Conservation (phyloP, 345 rosid species). For the Garcia nutans region DNA sequence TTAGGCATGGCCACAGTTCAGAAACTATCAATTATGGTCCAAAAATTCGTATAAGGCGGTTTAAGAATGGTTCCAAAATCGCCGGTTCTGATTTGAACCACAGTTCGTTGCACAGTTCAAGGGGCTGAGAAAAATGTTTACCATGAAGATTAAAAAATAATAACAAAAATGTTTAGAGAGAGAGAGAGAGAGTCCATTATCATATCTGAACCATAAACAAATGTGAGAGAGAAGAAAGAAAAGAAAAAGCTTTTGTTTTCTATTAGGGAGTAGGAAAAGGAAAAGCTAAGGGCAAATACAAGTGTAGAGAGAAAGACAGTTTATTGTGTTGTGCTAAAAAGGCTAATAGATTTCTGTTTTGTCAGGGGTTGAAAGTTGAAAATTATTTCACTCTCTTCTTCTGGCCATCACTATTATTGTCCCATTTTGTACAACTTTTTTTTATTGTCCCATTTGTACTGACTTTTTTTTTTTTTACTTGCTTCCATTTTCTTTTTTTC, state of each 20-base stretch:
- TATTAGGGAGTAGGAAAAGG: too few relatives aligned
- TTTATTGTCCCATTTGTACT: too few relatives aligned
- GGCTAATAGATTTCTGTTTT: conserved; percentile 21
- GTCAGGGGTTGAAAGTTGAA: conserved; percentile 15
- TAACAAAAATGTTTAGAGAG: conserved; percentile 8
- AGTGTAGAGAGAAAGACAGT: conserved; percentile 12
- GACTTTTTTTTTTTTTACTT: conserved; percentile 17
- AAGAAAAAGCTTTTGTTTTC: too few relatives aligned
- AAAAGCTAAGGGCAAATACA: conserved; percentile 34
- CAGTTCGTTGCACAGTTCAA: too few relatives aligned
- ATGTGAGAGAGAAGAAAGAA: too few relatives aligned
- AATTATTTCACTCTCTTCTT: conserved; percentile 15
- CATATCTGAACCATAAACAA: background rate
- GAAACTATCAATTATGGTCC: too few relatives aligned
- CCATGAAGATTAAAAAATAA: background rate
- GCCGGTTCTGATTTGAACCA: too few relatives aligned
- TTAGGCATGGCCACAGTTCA: too few relatives aligned
- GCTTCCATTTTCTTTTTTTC: conserved; percentile 15
- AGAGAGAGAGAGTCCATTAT: background rate
- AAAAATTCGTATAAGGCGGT: too few relatives aligned
- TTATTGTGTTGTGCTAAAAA: background rate
- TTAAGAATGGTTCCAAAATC: too few relatives aligned
- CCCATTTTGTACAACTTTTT: too few relatives aligned
- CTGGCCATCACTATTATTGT: conserved; percentile 45
- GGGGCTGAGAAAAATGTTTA: background rate